Conservation (phyloP, 2,329 filamentous ascomycete species). For the Alternaria triticimaculans region DNA sequence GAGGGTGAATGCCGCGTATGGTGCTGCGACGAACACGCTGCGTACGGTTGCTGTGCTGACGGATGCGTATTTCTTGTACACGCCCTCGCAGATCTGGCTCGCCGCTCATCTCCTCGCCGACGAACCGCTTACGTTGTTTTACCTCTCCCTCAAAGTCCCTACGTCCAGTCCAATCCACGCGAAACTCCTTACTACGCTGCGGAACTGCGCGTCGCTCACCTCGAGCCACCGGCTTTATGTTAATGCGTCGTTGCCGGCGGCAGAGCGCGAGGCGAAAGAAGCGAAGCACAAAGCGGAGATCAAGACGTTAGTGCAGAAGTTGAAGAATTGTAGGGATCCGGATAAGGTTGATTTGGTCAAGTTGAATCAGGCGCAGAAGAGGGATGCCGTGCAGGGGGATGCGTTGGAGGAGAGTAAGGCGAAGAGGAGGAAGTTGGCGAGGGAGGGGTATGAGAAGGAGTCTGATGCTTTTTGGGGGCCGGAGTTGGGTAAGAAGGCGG, state of each 20-base stretch:
- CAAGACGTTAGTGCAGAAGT: slow-evolving; percentile 64
- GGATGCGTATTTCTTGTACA: slow-evolving; percentile 96
- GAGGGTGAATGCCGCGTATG: slow-evolving; percentile 69
- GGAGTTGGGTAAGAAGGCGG: slow-evolving; percentile 26
- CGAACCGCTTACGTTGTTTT: slow-evolving; percentile 61
- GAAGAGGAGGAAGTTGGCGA: slow-evolving; percentile 53
- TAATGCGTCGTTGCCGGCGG: slow-evolving; percentile 16
- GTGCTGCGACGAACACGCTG: slow-evolving; percentile 64
- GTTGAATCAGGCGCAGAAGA: slow-evolving; percentile 67
- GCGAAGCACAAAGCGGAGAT: slow-evolving; percentile 61
- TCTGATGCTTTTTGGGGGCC: slow-evolving; percentile 56
- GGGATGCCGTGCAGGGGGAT: slow-evolving; percentile 46
- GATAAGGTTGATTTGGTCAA: slow-evolving; percentile 75
- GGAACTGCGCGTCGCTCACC: slow-evolving; percentile 51
- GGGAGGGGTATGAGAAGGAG: slow-evolving; percentile 54
- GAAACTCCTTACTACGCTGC: slow-evolving; percentile 50
- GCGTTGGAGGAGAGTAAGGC: slow-evolving; percentile 51
- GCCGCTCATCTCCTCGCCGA: slow-evolving; percentile 81
- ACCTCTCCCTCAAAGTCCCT: slow-evolving; percentile 54
- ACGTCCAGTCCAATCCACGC: slow-evolving; percentile 25
- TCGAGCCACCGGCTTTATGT: slow-evolving; percentile 34
- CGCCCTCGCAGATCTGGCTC: slow-evolving; percentile 92
- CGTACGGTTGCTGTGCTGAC: slow-evolving; percentile 80
- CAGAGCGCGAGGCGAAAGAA: slow-evolving; percentile 41
- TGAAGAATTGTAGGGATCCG: slow-evolving; percentile 76